Percentiles rank a stretch among this genome's conserved stretches.
Evolutionary conservation across 106 monocot genomes (phyloP).

Genomic region (Narthecium ossifragum): DNA sequence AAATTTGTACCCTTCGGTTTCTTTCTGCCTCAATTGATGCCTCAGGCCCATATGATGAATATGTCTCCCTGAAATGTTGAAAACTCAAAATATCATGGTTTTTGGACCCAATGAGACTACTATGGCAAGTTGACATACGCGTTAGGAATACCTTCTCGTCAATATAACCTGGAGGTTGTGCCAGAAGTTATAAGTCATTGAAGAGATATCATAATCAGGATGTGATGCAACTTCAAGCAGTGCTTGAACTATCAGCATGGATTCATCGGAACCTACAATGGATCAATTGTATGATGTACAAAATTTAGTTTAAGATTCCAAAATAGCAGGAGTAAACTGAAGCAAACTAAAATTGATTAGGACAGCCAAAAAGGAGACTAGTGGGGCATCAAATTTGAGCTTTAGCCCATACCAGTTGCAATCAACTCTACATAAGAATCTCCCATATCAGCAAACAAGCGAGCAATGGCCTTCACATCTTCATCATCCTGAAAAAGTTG

Average conservation of each 20-base stretch:
- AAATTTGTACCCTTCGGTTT: slow-evolving; percentile 49
- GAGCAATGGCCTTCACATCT: slow-evolving; percentile 97
- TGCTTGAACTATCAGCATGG: slow-evolving; percentile 81
- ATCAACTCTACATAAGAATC: slow-evolving; percentile 96
- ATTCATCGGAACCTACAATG: slow-evolving; percentile 78
- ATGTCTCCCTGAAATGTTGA: slow-evolving; percentile 43
- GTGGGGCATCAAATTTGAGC: neutral
- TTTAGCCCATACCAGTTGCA: slow-evolving; percentile 52
- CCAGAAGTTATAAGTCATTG: slow-evolving; percentile 99
- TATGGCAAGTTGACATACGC: neutral
- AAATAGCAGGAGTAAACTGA: neutral
- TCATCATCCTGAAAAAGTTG: slow-evolving; percentile 72
- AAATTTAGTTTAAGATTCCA: neutral
- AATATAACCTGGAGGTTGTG: slow-evolving; percentile 72
- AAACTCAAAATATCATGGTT: neutral
- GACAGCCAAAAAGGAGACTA: neutral
- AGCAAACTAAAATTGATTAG: neutral
- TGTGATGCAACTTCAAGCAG: slow-evolving; percentile 96
- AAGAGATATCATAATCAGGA: slow-evolving; percentile 88
- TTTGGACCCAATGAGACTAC: neutral
- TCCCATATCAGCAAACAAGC: slow-evolving; percentile 95
- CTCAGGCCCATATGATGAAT: slow-evolving; percentile 55
- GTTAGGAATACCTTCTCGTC: slow-evolving; percentile 44
- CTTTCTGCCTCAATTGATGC: slow-evolving; percentile 53
- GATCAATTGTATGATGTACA: neutral